Evolutionary conservation across 225 moss, liverwort and hornwort species (phyloP).

Genomic region (Sphagnum contortum): DNA sequence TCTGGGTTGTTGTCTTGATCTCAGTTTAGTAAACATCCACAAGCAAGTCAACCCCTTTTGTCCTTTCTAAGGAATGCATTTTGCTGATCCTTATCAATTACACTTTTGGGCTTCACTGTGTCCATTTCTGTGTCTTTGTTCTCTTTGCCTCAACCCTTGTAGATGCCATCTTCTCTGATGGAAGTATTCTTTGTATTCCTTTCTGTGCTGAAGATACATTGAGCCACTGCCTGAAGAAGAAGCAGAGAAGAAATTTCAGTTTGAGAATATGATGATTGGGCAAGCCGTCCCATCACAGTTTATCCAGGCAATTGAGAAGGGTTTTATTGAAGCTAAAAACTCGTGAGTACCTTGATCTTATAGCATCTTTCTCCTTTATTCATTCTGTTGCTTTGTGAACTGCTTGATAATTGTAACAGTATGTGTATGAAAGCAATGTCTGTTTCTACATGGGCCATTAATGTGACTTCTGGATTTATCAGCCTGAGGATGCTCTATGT

Average conservation of each 20-base stretch:
- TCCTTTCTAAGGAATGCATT: no score
- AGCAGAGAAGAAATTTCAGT: constrained; percentile 82
- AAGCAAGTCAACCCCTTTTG: no score
- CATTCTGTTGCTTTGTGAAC: no score
- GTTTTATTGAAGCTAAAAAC: constrained; percentile 81
- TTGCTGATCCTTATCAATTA: no score
- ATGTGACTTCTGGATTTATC: no score
- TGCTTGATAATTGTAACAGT: no score
- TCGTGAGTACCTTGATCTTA: constrained; percentile 46
- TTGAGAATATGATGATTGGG: constrained; percentile 93
- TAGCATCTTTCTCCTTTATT: no score
- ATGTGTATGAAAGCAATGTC: no score
- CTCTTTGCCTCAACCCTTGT: neutral
- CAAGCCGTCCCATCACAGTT: constrained; percentile 92
- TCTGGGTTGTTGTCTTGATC: neutral
- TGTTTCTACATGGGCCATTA: no score
- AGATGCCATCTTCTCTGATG: no score
- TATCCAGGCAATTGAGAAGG: constrained; percentile 93
- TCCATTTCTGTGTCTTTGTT: neutral
- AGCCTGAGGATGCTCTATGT: no score
- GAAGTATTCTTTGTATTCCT: neutral
- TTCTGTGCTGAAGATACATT: constrained; percentile 49
- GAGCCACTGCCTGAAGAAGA: constrained; percentile 78
- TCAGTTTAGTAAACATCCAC: neutral
- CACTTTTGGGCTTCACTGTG: no score